phyloP scores from a whole-genome alignment of 2,329 filamentous ascomycete genomes.

The Sphaerulina musiva region DNA sequence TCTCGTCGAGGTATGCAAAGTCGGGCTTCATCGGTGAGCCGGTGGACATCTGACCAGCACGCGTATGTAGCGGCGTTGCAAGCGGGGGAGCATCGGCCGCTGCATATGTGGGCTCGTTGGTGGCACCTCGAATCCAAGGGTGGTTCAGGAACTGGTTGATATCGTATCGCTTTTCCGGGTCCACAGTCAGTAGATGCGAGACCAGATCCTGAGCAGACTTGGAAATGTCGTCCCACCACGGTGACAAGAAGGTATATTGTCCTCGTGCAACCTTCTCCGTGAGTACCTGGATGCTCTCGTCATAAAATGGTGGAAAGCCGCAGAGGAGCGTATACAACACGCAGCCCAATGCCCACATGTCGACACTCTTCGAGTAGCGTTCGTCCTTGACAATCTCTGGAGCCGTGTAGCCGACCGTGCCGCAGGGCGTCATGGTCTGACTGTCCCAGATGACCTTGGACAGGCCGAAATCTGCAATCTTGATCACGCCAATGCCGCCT shows the following conservation, averaged over 20 bases:
- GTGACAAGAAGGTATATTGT: slow-evolving; percentile 94
- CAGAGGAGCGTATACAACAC: slow-evolving; percentile 95
- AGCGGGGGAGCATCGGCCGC: slow-evolving; percentile 64
- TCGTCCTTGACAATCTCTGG: slow-evolving; percentile 99
- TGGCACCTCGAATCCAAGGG: slow-evolving; percentile 74
- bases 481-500: slow-evolving; percentile 89
- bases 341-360: slow-evolving; percentile 98
- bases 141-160: slow-evolving; percentile 91
- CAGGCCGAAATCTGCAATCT: slow-evolving; percentile 95
- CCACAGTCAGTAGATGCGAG: slow-evolving; percentile 84
- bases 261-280: slow-evolving; percentile 96
- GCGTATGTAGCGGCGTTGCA: slow-evolving; percentile 56
- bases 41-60: slow-evolving; percentile 46
- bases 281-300: slow-evolving; percentile 92
- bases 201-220: slow-evolving; percentile 91
- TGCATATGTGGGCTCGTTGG: slow-evolving; percentile 58
- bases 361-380: slow-evolving; percentile 94
- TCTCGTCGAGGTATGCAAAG: slow-evolving; percentile 51
- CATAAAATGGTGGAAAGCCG: slow-evolving; percentile 96
- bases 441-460: slow-evolving; percentile 98
- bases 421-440: slow-evolving; percentile 98
- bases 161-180: slow-evolving; percentile 89
- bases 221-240: slow-evolving; percentile 99
- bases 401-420: slow-evolving; percentile 94
- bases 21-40: slow-evolving; percentile 43